Base-by-base conservation (phyloP, 345 rosid genomes). In the Gynandropsis gynandra region DNA sequence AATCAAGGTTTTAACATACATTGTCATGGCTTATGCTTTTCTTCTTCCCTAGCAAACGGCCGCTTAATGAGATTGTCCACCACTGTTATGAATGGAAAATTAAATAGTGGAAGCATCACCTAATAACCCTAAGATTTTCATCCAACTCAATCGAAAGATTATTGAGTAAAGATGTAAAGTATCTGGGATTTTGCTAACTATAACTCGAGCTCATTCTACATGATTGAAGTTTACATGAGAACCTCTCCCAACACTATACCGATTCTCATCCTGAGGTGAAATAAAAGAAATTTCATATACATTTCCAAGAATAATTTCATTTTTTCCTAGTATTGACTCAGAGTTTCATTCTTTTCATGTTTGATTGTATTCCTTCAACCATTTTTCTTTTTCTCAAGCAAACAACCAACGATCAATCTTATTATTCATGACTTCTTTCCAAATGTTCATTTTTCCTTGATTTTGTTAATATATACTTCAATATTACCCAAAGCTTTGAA, bases 371-470 rank as follows among this genome's bases (percentile, higher is more conserved):
- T 87, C 90, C 74, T 92, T 95, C 47, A 92, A 80, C 96, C 98
- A 92, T 54, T 80, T 87, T 48, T 92, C 98, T 61, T 87, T 96
- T 69, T 92, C 93, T 47, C 95, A 87, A 34, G 93, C 96, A 10
- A 71, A 76, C 39, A 92, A 96, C 96, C 98, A 92, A 59, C 85
- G 72, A 16, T 87, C 93, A 56, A 92, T 82, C 64, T 88, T 76
- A 61, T n/a, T n/a, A n/a, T 87, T 93, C 89, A 82, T 80, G 65
- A 92, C 85, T 47, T 92, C 98, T 75, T 81, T 87, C 35, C 98
- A 82, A 64, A 86, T 82, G 43, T 61, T 41, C 44, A 89, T 93
- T 73, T 84, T 4, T 82, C 95, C 71, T 79, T 92, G 17, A 70
- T 85, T 67, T 78, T 92, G 39, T 64, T 68, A 44, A 87, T 92